A percentile compares a stretch with the other conserved stretches of the same genome.
Conservation (phyloP, 1,139 yeast genomes). For the Meyerozyma carpophila region DNA sequence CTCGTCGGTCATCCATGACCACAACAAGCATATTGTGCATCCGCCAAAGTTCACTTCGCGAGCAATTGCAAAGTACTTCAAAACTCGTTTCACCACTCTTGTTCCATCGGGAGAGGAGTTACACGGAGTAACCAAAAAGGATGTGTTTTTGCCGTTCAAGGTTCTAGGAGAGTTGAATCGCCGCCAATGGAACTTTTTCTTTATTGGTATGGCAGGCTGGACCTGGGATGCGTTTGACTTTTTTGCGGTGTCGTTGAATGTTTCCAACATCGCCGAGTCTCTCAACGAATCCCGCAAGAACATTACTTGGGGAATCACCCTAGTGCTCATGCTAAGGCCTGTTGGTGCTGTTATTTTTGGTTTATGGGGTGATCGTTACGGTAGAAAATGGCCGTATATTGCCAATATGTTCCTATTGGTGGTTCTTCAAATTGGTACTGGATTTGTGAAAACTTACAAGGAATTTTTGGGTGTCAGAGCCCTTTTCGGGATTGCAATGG, state of each 20-base stretch:
- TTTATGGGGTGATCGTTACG: conserved; percentile 30
- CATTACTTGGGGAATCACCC: conserved; percentile 40
- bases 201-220: conserved; percentile 34
- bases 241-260: conserved; percentile 33
- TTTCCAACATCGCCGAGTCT: conserved; percentile 22
- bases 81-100: conserved; percentile 26
- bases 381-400: conserved; percentile 36
- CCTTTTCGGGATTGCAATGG: conserved; percentile 40
- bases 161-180: conserved; percentile 23
- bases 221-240: conserved; percentile 43
- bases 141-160: conserved; percentile 31
- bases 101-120: conserved; percentile 28
- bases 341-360: conserved; percentile 39
- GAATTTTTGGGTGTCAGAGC: conserved; percentile 39
- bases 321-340: conserved; percentile 41
- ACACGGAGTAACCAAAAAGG: conserved; percentile 20
- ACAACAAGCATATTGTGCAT: conserved; percentile 27
- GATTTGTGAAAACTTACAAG: conserved; percentile 32
- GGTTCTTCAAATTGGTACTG: conserved; percentile 36
- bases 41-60: conserved; percentile 26
- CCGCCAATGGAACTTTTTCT: conserved; percentile 33
- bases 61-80: conserved; percentile 21
- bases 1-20: conserved; percentile 13
- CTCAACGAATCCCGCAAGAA: conserved; percentile 22
- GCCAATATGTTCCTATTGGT: conserved; percentile 24